Evolutionary conservation across 257 asterid species (phyloP).

Genomic region (Fraxinus excelsior): DNA sequence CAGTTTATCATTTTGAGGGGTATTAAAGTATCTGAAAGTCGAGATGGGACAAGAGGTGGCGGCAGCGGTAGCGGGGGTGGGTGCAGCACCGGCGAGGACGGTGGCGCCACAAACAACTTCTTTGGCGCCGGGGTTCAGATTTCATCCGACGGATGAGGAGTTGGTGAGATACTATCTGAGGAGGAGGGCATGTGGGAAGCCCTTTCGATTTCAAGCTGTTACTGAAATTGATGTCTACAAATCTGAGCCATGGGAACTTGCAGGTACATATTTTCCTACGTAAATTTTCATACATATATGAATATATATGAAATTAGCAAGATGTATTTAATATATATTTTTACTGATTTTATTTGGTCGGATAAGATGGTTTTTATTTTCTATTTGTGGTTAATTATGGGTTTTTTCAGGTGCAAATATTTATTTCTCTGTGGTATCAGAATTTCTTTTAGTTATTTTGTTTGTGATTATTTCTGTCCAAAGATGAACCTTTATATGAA

Average conservation of each 20-base stretch:
- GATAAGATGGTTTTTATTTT: background rate
- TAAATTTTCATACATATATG: background rate
- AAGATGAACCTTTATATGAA: conserved; percentile 5
- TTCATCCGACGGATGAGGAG: conserved; percentile 97
- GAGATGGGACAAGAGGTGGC: conserved; percentile 59
- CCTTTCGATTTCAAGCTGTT: conserved; percentile 85
- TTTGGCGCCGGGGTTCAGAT: conserved; percentile 93
- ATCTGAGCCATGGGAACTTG: conserved; percentile 98
- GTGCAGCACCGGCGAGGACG: conserved; percentile 36
- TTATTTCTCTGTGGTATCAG: background rate
- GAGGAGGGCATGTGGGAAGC: conserved; percentile 83
- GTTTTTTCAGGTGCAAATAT: background rate
- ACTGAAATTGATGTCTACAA: conserved; percentile 91
- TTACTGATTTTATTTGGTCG: background rate
- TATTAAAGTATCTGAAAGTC: conserved; percentile 4
- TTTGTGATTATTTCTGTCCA: background rate
- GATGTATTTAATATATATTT: background rate
- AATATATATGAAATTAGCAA: conserved; percentile 3
- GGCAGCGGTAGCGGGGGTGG: conserved; percentile 29
- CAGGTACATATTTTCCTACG: conserved; percentile 41
- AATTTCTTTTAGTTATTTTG: conserved; percentile 2
- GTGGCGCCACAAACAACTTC: conserved; percentile 67
- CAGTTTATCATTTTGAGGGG: conserved; percentile 18
- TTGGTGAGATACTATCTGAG: conserved; percentile 78
- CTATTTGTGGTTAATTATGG: background rate